A percentile compares a stretch with the other conserved stretches of the same genome.
phyloP scores from a whole-genome alignment of 176 grass and related monocot genomes.

The Saccharum spontaneum region DNA sequence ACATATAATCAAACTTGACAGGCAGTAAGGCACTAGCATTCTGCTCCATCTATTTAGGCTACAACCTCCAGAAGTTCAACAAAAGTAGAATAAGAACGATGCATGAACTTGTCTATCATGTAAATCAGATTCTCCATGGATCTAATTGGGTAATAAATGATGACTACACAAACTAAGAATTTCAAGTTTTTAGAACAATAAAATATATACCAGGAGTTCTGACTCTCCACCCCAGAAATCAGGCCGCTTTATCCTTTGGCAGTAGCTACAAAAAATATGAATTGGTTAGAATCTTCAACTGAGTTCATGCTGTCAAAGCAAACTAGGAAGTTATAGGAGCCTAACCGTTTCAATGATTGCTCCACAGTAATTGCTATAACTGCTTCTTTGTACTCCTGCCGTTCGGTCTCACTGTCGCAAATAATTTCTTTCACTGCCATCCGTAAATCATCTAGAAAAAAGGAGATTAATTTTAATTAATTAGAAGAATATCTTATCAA shows the following conservation, averaged over 20 bases:
- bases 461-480: background rate
- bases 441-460: constrained; percentile 67
- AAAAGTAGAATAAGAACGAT: constrained; percentile 1
- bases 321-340: constrained; percentile 26
- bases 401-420: constrained; percentile 64
- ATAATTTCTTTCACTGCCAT: constrained; percentile 95
- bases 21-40: constrained; percentile 2
- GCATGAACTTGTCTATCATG: constrained; percentile 8
- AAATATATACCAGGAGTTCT: constrained; percentile 72
- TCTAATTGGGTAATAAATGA: constrained; percentile 11
- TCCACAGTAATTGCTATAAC: constrained; percentile 87
- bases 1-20: constrained; percentile 30
- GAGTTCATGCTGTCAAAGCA: constrained; percentile 27
- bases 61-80: constrained; percentile 29
- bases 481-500: constrained; percentile 11
- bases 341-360: constrained; percentile 81
- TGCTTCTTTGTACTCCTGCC: constrained; percentile 72
- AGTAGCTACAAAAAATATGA: constrained; percentile 66
- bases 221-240: constrained; percentile 99
- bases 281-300: constrained; percentile 21
- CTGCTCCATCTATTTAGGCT: constrained; percentile 12
- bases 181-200: constrained; percentile 20
- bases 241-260: constrained; percentile 74
- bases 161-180: constrained; percentile 13
- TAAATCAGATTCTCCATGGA: constrained; percentile 10